Conservation (phyloP, 345 rosid species). For the Pugionium cornutum region DNA sequence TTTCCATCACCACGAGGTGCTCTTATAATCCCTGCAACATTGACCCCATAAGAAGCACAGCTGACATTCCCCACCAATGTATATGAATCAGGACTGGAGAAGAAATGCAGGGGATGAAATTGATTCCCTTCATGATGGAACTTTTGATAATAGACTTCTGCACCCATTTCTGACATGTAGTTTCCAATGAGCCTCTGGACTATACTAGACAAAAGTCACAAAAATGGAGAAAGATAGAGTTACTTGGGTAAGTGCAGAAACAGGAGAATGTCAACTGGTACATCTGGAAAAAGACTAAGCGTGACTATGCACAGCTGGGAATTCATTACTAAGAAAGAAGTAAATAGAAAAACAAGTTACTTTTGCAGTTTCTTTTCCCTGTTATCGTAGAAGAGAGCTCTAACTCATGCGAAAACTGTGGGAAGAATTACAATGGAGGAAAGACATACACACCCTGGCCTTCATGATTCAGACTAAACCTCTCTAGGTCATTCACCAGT, state of each 20-base stretch:
- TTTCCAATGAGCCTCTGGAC: slow-evolving; percentile 58
- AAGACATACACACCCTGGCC: slow-evolving; percentile 63
- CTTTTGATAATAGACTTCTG: slow-evolving; percentile 81
- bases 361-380: neutral
- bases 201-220: slow-evolving; percentile 46
- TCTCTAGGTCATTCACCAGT: slow-evolving; percentile 60
- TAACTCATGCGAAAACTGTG: neutral
- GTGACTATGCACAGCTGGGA: no score
- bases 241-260: neutral
- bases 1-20: slow-evolving; percentile 96
- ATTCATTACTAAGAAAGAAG: no score
- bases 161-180: slow-evolving; percentile 74
- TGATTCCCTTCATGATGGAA: slow-evolving; percentile 59
- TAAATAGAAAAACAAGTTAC: no score
- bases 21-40: slow-evolving; percentile 71
- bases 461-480: slow-evolving; percentile 43
- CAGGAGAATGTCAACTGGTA: neutral
- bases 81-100: slow-evolving; percentile 58
- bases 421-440: slow-evolving; percentile 20
- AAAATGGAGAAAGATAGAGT: slow-evolving; percentile 8
- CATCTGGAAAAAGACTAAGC: no score
- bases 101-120: slow-evolving; percentile 81
- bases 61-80: slow-evolving; percentile 48
- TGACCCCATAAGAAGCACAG: slow-evolving; percentile 58
- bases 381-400: neutral